Percentiles rank a stretch among this genome's conserved stretches.
Evolutionary conservation across 2,329 filamentous ascomycete genomes (phyloP).

Genomic region (Nemania sp.): DNA sequence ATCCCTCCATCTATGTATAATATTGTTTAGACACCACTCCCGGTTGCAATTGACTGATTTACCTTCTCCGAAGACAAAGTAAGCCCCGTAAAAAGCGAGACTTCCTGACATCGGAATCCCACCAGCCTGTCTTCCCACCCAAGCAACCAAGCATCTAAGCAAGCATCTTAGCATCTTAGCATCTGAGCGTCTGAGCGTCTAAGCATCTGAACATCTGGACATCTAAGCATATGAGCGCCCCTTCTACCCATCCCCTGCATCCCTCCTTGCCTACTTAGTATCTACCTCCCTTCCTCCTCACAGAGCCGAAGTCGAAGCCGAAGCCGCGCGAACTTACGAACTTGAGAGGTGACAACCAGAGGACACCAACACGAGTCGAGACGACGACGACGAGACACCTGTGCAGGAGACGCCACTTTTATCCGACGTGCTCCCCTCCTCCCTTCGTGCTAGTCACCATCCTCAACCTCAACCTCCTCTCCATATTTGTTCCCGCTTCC

Average conservation of each 20-base stretch:
- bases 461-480: neutral
- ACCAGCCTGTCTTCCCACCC: neutral
- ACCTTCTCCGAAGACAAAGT: conserved; percentile 20
- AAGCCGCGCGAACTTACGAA: conserved; percentile 7
- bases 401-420: neutral
- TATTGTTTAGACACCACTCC: conserved; percentile 32
- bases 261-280: neutral
- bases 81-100: conserved; percentile 17
- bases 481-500: neutral
- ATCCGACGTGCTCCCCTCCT: neutral
- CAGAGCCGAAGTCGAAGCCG: conserved; percentile 1
- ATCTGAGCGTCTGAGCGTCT: neutral
- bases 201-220: too few relatives aligned
- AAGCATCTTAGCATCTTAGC: neutral
- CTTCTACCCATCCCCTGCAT: neutral
- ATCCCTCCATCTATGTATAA: conserved; percentile 29
- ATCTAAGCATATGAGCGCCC: too few relatives aligned
- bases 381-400: conserved; percentile 2
- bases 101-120: conserved; percentile 4
- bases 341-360: neutral
- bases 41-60: conserved; percentile 30
- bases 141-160: neutral
- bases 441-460: neutral
- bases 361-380: neutral
- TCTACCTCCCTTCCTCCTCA: neutral